Base-by-base conservation (phyloP, 139 green algal species). In the Coelastrella sp. region DNA sequence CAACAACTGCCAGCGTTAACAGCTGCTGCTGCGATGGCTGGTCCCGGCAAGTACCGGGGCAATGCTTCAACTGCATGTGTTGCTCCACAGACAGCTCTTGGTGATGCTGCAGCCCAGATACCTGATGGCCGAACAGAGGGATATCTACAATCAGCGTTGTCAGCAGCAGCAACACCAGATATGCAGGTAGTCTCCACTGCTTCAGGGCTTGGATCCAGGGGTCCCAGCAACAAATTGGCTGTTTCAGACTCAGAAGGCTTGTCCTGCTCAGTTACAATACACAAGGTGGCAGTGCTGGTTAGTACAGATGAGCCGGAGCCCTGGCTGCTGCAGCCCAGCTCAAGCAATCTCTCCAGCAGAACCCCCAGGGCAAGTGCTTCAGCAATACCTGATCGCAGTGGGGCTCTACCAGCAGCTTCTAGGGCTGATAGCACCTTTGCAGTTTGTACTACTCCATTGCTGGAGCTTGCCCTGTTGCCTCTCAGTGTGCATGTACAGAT, bases 261-360 rank as follows among this genome's bases (percentile, higher is more conserved):
- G 30, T 40, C 75, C 15, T 76, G 62, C 62, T 57, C 25, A 8
- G 17, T 76, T 2, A 43, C 32, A 25, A 41, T 84, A 8, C n/a
- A 40, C 13, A 84, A 75, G 60, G 17, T 84, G 40, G 78, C 78
- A 50, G 60, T 84, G 1, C 62, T 84, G 25, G 23, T 25, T 30
- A 76, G 78, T 41, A 75, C 78, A 51, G 78, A 84, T 67, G 78
- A 84, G 5, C 60, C 78, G 3, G 78, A 84, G 6, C 78, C 62
- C 9, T 82, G 75, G 75, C 75, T 82, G 2, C 75, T 82, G 51
- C 75, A 82, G 75, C 75, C 69, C 34, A 71, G 66, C 37, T 21
- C 48, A 23, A 25, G 53, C n/a, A n/a, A n/a, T n/a, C n/a, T n/a
- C n/a, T n/a, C n/a, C n/a, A n/a, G n/a, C n/a, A n/a, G n/a, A n/a